Conservation (phyloP, 306 rosid species). For the Morella rubra region DNA sequence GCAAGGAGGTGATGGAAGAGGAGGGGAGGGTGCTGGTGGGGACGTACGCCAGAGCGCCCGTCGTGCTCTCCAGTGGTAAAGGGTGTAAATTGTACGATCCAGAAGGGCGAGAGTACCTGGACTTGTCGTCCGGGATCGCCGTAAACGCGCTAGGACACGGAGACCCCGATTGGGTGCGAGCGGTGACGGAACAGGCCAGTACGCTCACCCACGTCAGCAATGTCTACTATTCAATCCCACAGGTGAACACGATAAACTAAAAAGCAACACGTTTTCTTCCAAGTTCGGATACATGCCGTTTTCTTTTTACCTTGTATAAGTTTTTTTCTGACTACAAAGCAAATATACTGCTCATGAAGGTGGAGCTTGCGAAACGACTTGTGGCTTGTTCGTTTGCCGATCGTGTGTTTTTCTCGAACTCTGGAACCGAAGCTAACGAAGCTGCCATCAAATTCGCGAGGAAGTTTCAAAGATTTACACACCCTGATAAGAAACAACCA, state of each 20-base stretch:
- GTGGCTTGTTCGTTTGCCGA: conserved; percentile 78
- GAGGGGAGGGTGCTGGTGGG: conserved; percentile 68
- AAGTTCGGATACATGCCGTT: no score
- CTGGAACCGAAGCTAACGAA: conserved; percentile 96
- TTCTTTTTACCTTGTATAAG: neutral
- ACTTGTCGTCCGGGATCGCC: conserved; percentile 72
- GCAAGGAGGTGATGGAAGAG: conserved; percentile 57
- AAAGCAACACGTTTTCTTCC: no score
- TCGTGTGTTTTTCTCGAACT: conserved; percentile 77
- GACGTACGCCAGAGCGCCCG: conserved; percentile 75
- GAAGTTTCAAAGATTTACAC: conserved; percentile 64
- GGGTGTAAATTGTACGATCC: conserved; percentile 75
- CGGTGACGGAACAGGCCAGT: conserved; percentile 68
- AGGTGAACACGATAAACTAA: conserved; percentile 38
- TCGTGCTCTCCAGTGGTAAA: conserved; percentile 64
- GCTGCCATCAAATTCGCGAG: conserved; percentile 92
- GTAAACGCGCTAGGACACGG: conserved; percentile 81
- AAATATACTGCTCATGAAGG: conserved; percentile 46
- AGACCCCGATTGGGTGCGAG: conserved; percentile 73
- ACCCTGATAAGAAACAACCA: conserved; percentile 50
- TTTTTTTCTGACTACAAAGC: neutral
- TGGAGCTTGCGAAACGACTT: conserved; percentile 74
- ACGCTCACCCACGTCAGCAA: conserved; percentile 83
- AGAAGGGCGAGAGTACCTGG: conserved; percentile 77
- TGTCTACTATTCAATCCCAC: conserved; percentile 68